Evolutionary conservation across 345 rosid genomes (phyloP), one percentile per base, ranked within the genome.

Genomic region (Lepidium africanum): DNA sequence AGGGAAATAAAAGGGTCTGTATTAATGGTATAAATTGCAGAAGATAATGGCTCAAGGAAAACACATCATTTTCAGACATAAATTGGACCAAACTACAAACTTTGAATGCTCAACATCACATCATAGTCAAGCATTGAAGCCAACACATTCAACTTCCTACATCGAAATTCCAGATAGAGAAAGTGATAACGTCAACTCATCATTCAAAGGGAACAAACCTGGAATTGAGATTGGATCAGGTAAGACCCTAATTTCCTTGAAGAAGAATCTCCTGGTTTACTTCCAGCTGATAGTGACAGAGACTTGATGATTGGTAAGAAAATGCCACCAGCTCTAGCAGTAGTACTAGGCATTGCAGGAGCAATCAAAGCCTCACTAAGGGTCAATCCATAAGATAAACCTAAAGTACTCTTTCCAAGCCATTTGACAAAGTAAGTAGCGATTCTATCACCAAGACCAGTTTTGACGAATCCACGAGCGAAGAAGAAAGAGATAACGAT

Each of bases 401-500:
- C 97, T 64, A 94, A 59, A 12, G 97, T 94, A 52, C 96, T 94
- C 79, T 82, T 84, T 23, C 99, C 99, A 71, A 86, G 75, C 92
- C 97, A 87, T 74, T 91, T 91, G 2, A 94, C 97, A 33, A 94
- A 94, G 77, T 87, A 91, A 17, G 99, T 94, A 1, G 99, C 96
- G 67, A 94, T 91, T 73, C 96, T 78, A 52, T 94, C 95, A 9
- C 99, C 99, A 0, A 94, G 74, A 0, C 99, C 97, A 2, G 97
- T 94, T 77, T 94, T 91, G 0, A 94, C 92, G 65, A 94, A 91
- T 7, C 99, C 99, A 32, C 99, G 96, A 25, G 99, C 97, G 66
- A 94, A 94, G 80, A 94, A 94, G 88, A 94, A 94, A 19, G 99
- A 94, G 69, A 94, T 94, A 15, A 91, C 97, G 53, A 94, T 94